Base-by-base conservation (phyloP, 495 filamentous ascomycete species). In the Cairneyella variabilis region DNA sequence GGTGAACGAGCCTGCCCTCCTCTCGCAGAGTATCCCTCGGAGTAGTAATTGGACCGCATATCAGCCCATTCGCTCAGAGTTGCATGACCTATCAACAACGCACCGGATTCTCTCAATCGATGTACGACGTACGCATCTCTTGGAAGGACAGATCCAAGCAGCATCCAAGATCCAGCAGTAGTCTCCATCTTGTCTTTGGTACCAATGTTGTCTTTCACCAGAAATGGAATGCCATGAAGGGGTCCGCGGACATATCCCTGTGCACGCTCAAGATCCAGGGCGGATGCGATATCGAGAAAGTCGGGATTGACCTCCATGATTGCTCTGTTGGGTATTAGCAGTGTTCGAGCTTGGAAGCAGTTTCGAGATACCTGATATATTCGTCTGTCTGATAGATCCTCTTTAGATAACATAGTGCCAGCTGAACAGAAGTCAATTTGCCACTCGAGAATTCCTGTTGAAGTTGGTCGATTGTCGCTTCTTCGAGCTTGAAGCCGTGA, bases 51-150 rank as follows among this genome's bases (percentile, higher is more conserved):
- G 22, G 73, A 79, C n/a, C 85, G 75, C 82, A 87, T 84, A 58
- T 84, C 80, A 3, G 85, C 85, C 85, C 85, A 90, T 62, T 90
- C 86, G 58, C 77, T 83, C 57, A 90, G 62, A 14, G 79, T 83
- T 1, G 84, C 81, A 62, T 89, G 82, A 23, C 86, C 86, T 28
- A 90, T 64, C 7, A 90, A 71, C 17, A 89, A 63, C 12, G 84
- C 86, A 23, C 86, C 86, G 12, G 80, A 80, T 54, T 78, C 65
- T 16, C 86, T 79, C 27, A 90, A 73, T 27, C 69, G 66, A 25
- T 71, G 52, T 3, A 89, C 79, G 2, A 89, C 83, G 45, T 71
- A 62, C 9, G 85, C 77, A 67, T 89, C 84, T 26, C 82, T 73
- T 0, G 85, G 86, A 0, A 86, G 79, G 9, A 84, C 67, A 44